Base-by-base conservation (phyloP, 2,329 filamentous ascomycete species). In the Xylaria sp. region DNA sequence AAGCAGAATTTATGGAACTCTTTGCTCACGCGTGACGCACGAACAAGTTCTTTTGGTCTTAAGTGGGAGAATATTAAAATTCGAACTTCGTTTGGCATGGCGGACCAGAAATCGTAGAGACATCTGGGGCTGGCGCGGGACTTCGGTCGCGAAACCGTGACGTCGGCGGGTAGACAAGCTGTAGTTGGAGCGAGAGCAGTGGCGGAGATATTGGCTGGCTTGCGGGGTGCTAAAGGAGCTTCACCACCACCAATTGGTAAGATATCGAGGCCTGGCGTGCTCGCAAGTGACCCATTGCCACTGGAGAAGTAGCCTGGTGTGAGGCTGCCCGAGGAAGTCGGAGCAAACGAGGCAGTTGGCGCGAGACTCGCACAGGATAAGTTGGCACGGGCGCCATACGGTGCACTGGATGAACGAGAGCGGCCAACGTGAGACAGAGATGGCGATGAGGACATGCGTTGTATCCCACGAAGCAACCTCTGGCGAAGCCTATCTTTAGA, bases 1-100 rank as follows among this genome's bases (percentile, higher is more conserved):
- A 95, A 97, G 81, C 95, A 97, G 80, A 93, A 89, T 56, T 86
- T 85, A 78, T 97, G 85, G 84, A 96, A 97, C 6, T 86, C 81
- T 78, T 90, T 93, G 77, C 90, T 95, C 23, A 96, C 91, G 20
- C 88, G 83, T 0, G 95, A 97, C 64, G 88, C 87, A 66, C 90
- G 87, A 12, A 97, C 89, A 39, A 98, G 87, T 77, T 98, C 91
- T 76, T 90, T 93, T 0, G 94, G 94, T 32, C 85, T 84, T 23
- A 98, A 83, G 74, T 91, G 93, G 5, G 88, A 86, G 65, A 98
- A 86, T 59, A 97, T 89, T 48, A 92, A 84, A 73, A 97, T 85
- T 72, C 91, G 90, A 63, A 98, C 84, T 81, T 99, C 96, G 56
- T 90, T 84, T 0, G 96, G 96, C 83, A 98, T 87, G 48, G 88